A percentile compares a stretch with the other conserved stretches of the same genome.
These are phyloP conservation scores for Linderniella brevidens DNA, from an alignment of 257 asterid species.

Conservation along the genomic window DNA sequence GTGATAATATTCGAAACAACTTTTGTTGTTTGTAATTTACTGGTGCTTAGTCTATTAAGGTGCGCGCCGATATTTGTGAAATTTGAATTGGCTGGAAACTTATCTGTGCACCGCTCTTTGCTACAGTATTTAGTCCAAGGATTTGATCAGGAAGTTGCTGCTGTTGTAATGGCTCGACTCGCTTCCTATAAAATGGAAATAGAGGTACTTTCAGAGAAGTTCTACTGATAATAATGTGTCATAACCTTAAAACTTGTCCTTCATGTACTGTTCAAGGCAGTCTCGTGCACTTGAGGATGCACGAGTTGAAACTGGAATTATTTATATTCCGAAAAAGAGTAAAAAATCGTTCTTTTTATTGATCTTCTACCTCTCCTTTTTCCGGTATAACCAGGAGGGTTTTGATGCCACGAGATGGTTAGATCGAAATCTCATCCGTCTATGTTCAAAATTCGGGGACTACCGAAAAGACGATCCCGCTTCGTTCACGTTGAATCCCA, in stretches of 20 bases:
- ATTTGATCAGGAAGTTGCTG: constrained; percentile 97
- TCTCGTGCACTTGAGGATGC: too few species aligned
- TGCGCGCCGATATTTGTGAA: too few species aligned
- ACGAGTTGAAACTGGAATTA: too few species aligned
- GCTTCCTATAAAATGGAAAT: constrained; percentile 89
- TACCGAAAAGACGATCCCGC: constrained; percentile 90
- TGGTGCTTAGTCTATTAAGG: too few species aligned
- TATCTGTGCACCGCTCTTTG: neutral
- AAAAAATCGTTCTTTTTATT: too few species aligned
- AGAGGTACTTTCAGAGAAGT: constrained; percentile 42
- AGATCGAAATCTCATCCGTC: constrained; percentile 85
- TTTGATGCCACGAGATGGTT: constrained; percentile 94
- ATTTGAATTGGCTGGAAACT: too few species aligned
- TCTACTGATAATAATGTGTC: too few species aligned
- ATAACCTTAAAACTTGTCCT: too few species aligned
- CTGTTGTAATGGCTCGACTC: constrained; percentile 85
- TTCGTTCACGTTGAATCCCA: constrained; percentile 70
- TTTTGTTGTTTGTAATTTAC: too few species aligned
- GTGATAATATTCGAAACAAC: too few species aligned
- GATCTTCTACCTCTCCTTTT: neutral
- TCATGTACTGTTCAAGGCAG: too few species aligned
- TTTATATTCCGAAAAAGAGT: too few species aligned
- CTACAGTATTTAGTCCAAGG: constrained; percentile 83
- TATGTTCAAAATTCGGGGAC: constrained; percentile 93
- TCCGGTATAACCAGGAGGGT: constrained; percentile 48